Base-by-base conservation (phyloP, 75 land plant species). In the Azolla pinnata region DNA sequence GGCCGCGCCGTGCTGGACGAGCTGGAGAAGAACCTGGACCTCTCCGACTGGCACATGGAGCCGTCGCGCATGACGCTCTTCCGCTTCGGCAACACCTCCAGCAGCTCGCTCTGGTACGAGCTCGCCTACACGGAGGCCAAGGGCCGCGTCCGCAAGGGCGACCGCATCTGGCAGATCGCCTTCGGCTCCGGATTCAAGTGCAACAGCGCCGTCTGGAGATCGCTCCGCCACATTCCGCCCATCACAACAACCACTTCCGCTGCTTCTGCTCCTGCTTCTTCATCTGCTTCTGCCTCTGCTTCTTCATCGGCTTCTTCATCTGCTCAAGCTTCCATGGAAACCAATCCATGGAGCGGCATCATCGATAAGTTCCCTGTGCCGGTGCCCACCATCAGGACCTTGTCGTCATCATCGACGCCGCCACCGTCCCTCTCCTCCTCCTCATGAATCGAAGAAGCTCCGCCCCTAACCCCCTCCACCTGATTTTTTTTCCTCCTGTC, bases 81-180 rank as follows among this genome's bases (percentile, higher is more conserved):
- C 64, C 54, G 86, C 31, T 83, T 72, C 50, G 85, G 85, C 0
- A 75, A 75, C 74, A 70, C 78, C 9, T 75, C 78, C 0, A 60
- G 64, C 59, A 70, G 68, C 78, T 75, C 74, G 0, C 35, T 71
- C 27, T 75, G 73, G 78, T 75, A 75, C 30, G 78, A 75, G 50
- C 57, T 75, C 29, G 74, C 69, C 2, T 75, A 75, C 46, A 32
- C 35, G 7, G 78, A 75, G 63, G 60, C 71, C 1, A 75, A 75
- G 21, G 78, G 74, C 29, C 33, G 74, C 46, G 57, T 75, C 23
- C 55, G 29, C 45, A 65, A 35, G 48, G 72, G 77, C 4, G 67
- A 75, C 51, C 24, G 77, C 18, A 33, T 64, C 4, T 75, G 77
- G 77, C 77, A 75, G 51, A 68, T 75, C 25, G 77, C 77, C 2